Evolutionary conservation across 208 protist species (phyloP).

Genomic region (Acanthamoeba polyphaga): DNA sequence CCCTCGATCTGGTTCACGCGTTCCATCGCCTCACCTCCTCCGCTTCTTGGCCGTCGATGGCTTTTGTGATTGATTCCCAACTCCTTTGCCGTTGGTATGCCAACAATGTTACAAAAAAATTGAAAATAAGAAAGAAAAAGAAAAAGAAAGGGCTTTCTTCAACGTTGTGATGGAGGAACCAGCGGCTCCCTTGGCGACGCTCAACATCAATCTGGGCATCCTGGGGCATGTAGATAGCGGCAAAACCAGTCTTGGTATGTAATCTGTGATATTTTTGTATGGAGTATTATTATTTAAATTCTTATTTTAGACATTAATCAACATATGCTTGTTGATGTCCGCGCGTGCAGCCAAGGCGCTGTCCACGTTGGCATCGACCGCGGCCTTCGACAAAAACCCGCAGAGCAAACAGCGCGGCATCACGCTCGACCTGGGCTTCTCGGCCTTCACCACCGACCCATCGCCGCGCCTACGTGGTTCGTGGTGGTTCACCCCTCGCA

Average conservation of each 20-base stretch:
- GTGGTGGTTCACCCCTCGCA: background rate
- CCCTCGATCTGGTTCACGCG: background rate
- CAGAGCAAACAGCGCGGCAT: slow-evolving; percentile 97
- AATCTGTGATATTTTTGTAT: background rate
- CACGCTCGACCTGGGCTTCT: slow-evolving; percentile 99
- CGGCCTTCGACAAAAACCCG: slow-evolving; percentile 98
- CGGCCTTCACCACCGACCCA: slow-evolving; percentile 85
- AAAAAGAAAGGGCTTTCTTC: background rate
- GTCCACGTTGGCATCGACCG: slow-evolving; percentile 95
- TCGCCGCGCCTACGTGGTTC: background rate
- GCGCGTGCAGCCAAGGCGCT: slow-evolving; percentile 93
- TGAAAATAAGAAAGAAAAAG: background rate
- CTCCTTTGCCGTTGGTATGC: background rate
- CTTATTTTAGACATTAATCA: background rate
- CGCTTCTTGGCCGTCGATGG: background rate
- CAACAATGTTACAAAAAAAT: background rate
- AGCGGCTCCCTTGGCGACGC: background rate
- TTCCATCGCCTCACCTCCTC: background rate
- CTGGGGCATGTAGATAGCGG: slow-evolving; percentile 98
- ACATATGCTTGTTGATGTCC: no score
- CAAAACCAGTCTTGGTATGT: slow-evolving; percentile 94
- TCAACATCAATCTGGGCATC: slow-evolving; percentile 97
- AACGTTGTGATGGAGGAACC: background rate
- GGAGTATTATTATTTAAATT: background rate
- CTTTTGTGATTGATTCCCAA: background rate